Evolutionary conservation across 202 grass and related monocot species (phyloP).

Genomic region (Zizania palustris): DNA sequence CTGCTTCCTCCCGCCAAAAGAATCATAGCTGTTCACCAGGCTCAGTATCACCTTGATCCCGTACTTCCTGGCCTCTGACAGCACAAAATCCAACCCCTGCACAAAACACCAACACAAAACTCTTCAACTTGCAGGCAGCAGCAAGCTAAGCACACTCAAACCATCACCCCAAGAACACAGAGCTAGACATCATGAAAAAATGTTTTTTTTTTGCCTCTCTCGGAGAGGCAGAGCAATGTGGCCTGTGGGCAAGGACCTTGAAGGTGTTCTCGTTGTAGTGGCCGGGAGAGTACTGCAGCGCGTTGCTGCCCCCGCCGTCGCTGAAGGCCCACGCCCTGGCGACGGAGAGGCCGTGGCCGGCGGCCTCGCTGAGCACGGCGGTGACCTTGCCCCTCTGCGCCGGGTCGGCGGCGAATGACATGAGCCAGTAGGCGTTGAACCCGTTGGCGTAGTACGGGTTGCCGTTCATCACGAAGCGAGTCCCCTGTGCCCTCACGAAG

Average conservation of each 20-base stretch:
- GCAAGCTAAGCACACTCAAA: background rate
- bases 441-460: slow-evolving; percentile 85
- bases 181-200: background rate
- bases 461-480: slow-evolving; percentile 76
- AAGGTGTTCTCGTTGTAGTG: slow-evolving; percentile 86
- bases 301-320: slow-evolving; percentile 56
- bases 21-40: slow-evolving; percentile 80
- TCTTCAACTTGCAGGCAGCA: background rate
- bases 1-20: slow-evolving; percentile 83
- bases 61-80: slow-evolving; percentile 72
- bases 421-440: slow-evolving; percentile 99
- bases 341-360: slow-evolving; percentile 63
- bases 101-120: background rate
- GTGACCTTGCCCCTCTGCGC: slow-evolving; percentile 65
- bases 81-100: slow-evolving; percentile 85
- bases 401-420: slow-evolving; percentile 64
- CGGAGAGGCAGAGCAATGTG: background rate
- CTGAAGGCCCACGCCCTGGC: slow-evolving; percentile 86
- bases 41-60: slow-evolving; percentile 75
- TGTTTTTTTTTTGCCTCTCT: background rate
- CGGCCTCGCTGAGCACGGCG: slow-evolving; percentile 55
- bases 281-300: slow-evolving; percentile 71
- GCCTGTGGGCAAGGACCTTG: slow-evolving; percentile 43
- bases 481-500: slow-evolving; percentile 69
- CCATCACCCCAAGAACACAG: slow-evolving; percentile 9